A percentile compares a stretch with the other conserved stretches of the same genome.
phyloP scores from a whole-genome alignment of 106 monocot genomes.

The Alisma plantagoaquatica region DNA sequence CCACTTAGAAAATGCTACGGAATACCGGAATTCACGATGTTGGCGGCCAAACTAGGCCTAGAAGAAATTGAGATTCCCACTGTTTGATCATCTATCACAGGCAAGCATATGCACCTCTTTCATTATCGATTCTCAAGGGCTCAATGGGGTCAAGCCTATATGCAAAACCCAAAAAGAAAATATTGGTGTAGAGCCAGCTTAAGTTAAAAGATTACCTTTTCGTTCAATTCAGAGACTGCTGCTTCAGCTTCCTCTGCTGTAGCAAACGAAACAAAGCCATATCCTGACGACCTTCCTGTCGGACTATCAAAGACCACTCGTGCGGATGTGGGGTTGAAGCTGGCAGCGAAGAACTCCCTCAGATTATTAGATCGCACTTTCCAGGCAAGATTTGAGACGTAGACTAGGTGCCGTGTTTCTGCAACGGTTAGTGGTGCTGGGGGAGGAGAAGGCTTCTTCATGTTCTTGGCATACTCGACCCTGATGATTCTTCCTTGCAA shows the following conservation, averaged over 20 bases:
- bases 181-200: too few species aligned
- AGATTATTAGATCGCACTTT: slow-evolving; percentile 72
- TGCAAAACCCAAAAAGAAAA: too few species aligned
- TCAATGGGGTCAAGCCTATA: too few species aligned
- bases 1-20: too few species aligned
- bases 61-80: too few species aligned
- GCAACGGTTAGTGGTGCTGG: slow-evolving; percentile 7
- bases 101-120: too few species aligned
- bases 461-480: slow-evolving; percentile 77
- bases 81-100: too few species aligned
- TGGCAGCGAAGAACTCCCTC: slow-evolving; percentile 52
- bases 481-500: slow-evolving; percentile 68
- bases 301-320: slow-evolving; percentile 66
- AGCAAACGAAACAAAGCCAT: slow-evolving; percentile 87
- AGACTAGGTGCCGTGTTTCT: slow-evolving; percentile 44
- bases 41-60: too few species aligned
- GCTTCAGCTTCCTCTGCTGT: slow-evolving; percentile 80
- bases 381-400: slow-evolving; percentile 89
- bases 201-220: slow-evolving; percentile 55
- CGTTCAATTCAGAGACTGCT: slow-evolving; percentile 76
- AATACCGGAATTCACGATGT: too few species aligned
- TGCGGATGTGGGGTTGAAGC: slow-evolving; percentile 55
- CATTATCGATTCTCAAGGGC: too few species aligned
- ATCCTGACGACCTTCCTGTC: slow-evolving; percentile 68
- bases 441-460: slow-evolving; percentile 29